phyloP scores from a whole-genome alignment of 169 alveolate genomes.

The Cystoisospora suis region DNA sequence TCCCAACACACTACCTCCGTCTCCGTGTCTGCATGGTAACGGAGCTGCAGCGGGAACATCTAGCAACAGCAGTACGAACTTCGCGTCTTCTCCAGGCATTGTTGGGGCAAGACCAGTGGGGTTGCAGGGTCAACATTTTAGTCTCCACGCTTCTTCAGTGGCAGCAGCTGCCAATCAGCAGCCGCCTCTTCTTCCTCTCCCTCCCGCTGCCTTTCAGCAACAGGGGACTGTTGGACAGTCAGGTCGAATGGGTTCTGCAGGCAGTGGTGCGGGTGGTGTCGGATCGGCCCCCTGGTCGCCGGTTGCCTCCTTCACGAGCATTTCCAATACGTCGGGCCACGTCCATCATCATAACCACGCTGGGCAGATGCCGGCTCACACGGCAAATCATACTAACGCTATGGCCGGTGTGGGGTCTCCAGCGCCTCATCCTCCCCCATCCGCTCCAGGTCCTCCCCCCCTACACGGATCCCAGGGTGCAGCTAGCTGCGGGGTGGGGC shows the following conservation, averaged over 20 bases:
- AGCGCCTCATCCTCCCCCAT: neutral
- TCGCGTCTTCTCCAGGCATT: slow-evolving; percentile 7
- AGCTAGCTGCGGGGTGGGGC: too few relatives aligned
- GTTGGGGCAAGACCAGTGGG: slow-evolving; percentile 20
- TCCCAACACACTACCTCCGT: neutral
- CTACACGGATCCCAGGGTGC: too few relatives aligned
- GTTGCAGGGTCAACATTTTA: too few relatives aligned
- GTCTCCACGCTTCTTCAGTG: neutral
- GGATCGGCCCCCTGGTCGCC: slow-evolving; percentile 5
- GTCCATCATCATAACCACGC: too few relatives aligned
- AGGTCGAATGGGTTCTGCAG: too few relatives aligned
- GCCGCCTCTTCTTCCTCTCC: slow-evolving; percentile 32
- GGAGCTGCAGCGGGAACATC: slow-evolving; percentile 32
- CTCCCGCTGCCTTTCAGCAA: slow-evolving; percentile 17
- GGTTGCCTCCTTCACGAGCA: neutral
- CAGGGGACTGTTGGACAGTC: too few relatives aligned
- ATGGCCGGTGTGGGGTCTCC: neutral
- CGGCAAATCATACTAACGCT: too few relatives aligned
- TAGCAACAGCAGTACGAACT: too few relatives aligned
- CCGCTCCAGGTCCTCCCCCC: neutral
- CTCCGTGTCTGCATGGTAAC: neutral
- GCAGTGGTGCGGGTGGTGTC: neutral
- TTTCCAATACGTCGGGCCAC: too few relatives aligned
- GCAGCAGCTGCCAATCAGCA: slow-evolving; percentile 13
- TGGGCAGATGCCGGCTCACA: too few relatives aligned